Conservation (phyloP, 1,139 yeast genomes). For the Pichia sp. region DNA sequence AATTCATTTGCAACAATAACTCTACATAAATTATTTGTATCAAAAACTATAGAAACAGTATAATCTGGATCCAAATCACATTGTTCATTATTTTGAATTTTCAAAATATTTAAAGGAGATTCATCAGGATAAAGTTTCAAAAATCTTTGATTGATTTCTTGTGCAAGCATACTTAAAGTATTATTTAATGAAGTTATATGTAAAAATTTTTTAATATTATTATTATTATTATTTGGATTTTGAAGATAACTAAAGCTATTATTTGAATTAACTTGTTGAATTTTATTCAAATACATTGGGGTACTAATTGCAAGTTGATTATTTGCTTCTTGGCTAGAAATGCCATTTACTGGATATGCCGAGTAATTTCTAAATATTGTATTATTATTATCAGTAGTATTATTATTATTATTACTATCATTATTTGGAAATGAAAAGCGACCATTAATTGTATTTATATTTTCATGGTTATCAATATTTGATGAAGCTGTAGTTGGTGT, state of each 20-base stretch:
- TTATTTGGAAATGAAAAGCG: background rate
- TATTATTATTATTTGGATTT: slow-evolving; percentile 5
- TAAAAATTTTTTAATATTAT: slow-evolving; percentile 43
- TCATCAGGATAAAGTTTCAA: slow-evolving; percentile 58
- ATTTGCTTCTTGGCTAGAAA: background rate
- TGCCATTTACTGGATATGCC: background rate
- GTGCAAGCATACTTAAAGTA: slow-evolving; percentile 41
- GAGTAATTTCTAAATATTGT: slow-evolving; percentile 4
- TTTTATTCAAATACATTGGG: slow-evolving; percentile 8
- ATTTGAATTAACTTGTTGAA: slow-evolving; percentile 9
- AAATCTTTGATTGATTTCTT: slow-evolving; percentile 47
- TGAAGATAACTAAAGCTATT: slow-evolving; percentile 6
- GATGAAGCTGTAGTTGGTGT: background rate
- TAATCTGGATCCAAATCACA: slow-evolving; percentile 80
- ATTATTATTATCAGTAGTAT: background rate
- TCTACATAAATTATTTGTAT: slow-evolving; percentile 47
- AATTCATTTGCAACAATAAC: slow-evolving; percentile 44
- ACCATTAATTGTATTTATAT: background rate
- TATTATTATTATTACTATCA: background rate
- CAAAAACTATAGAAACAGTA: slow-evolving; percentile 54
- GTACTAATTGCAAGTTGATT: slow-evolving; percentile 11
- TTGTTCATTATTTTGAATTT: slow-evolving; percentile 55
- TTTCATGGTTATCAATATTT: background rate
- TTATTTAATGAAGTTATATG: slow-evolving; percentile 49
- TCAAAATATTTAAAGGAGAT: slow-evolving; percentile 43